These are phyloP conservation scores for Solanum lycopersicoides DNA, from an alignment of 257 asterid genomes.

Conservation along the genomic window DNA sequence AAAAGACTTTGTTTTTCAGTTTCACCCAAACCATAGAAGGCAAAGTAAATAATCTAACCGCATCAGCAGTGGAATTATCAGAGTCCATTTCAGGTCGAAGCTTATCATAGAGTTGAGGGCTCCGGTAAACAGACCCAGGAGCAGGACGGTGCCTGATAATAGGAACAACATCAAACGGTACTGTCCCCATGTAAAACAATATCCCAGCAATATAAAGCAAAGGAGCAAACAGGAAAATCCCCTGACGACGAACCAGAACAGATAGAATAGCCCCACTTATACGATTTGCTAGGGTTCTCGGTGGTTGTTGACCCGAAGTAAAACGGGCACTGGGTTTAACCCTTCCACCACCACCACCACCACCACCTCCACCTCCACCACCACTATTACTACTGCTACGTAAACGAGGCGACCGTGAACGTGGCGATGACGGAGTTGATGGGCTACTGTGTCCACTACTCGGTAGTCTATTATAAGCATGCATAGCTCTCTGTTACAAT, in stretches of 20 bases:
- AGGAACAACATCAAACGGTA: conserved; percentile 75
- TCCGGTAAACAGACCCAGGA: conserved; percentile 79
- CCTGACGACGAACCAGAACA: conserved; percentile 66
- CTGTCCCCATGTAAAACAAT: conserved; percentile 92
- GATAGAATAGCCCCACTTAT: conserved; percentile 64
- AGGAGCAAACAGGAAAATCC: conserved; percentile 84
- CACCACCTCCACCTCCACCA: not conserved
- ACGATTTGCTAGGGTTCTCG: conserved; percentile 47
- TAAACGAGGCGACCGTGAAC: conserved; percentile 71
- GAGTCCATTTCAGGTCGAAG: conserved; percentile 62
- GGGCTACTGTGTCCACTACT: conserved; percentile 93
- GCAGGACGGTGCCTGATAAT: conserved; percentile 39
- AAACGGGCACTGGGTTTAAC: conserved; percentile 18
- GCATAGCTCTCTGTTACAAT: conserved; percentile 46
- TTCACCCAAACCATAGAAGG: not conserved
- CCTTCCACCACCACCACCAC: not conserved
- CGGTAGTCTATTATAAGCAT: conserved; percentile 86
- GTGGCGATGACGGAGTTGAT: conserved; percentile 81
- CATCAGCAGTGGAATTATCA: conserved; percentile 73
- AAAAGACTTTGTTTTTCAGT: not conserved
- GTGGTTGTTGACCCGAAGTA: conserved; percentile 42
- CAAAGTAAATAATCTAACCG: conserved; percentile 40
- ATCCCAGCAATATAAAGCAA: conserved; percentile 72
- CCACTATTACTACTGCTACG: not conserved
- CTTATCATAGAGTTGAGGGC: conserved; percentile 75